Conservation (phyloP, 768 basidiomycete species). For the Leccinum rimulosum region DNA sequence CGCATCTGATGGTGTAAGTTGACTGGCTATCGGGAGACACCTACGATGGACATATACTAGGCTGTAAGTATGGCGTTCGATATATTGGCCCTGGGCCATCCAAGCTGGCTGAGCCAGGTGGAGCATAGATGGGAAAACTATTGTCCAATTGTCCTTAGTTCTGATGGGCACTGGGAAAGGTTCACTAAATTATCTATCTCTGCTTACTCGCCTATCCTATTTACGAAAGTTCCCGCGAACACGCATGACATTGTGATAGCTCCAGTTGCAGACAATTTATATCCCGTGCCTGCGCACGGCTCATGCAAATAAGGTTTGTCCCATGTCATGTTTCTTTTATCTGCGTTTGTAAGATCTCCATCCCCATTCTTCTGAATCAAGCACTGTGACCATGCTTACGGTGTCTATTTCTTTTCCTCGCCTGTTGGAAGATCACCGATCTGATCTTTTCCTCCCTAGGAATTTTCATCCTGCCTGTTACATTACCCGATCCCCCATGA, state of each 20-base stretch:
- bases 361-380: slow-evolving; percentile 20
- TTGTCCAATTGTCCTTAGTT: slow-evolving; percentile 16
- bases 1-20: neutral
- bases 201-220: slow-evolving; percentile 17
- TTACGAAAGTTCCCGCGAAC: slow-evolving; percentile 15
- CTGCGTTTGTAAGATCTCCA: slow-evolving; percentile 25
- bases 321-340: slow-evolving; percentile 31
- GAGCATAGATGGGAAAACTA: slow-evolving; percentile 14
- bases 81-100: neutral
- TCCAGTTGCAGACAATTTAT: slow-evolving; percentile 5
- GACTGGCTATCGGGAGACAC: neutral
- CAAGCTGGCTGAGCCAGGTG: neutral
- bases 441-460: slow-evolving; percentile 17
- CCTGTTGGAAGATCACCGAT: slow-evolving; percentile 22
- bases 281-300: slow-evolving; percentile 25
- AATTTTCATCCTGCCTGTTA: slow-evolving; percentile 10
- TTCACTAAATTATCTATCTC: slow-evolving; percentile 12
- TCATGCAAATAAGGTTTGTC: slow-evolving; percentile 30
- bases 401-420: slow-evolving; percentile 18
- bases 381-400: slow-evolving; percentile 14
- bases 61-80: neutral
- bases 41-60: neutral
- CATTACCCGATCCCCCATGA: slow-evolving; percentile 19
- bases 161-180: slow-evolving; percentile 17
- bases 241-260: slow-evolving; percentile 15